These are phyloP conservation scores for Gastrolobium bilobum DNA, from an alignment of 306 rosid genomes.

Conservation along the genomic window DNA sequence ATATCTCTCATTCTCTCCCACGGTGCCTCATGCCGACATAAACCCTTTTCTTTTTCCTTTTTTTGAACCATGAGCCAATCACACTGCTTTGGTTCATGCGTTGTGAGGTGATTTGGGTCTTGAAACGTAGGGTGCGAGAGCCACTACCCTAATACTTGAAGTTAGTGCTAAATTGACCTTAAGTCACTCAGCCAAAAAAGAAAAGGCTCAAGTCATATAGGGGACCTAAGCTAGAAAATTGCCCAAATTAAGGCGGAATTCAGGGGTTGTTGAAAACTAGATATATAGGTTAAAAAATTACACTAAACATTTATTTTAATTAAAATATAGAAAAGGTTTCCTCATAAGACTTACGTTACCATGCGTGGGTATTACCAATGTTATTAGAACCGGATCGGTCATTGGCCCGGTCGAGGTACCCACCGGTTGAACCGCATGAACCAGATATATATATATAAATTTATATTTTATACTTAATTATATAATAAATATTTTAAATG, in stretches of 20 bases:
- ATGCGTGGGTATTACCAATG: not conserved
- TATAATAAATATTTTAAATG: too few species aligned
- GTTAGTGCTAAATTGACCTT: slow-evolving; percentile 24
- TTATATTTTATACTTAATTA: too few species aligned
- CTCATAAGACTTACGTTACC: not conserved
- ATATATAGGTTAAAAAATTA: not conserved
- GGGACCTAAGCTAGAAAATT: slow-evolving; percentile 38
- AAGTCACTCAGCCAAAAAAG: not conserved
- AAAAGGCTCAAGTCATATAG: not conserved
- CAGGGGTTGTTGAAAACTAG: slow-evolving; percentile 64
- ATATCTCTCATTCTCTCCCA: not conserved
- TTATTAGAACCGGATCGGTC: too few species aligned
- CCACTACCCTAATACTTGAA: slow-evolving; percentile 35
- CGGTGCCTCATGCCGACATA: not conserved
- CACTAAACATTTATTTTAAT: too few species aligned
- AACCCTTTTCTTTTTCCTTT: not conserved
- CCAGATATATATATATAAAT: too few species aligned
- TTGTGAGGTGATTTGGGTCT: not conserved
- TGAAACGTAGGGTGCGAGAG: not conserved
- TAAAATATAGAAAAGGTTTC: not conserved
- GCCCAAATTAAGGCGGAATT: slow-evolving; percentile 68
- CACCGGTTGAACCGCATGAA: too few species aligned
- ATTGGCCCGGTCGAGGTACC: too few species aligned
- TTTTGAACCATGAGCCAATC: not conserved
- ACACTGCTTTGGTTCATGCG: not conserved